Base-by-base conservation (phyloP, 2,329 filamentous ascomycete species). In the Neofusicoccum sp. region DNA sequence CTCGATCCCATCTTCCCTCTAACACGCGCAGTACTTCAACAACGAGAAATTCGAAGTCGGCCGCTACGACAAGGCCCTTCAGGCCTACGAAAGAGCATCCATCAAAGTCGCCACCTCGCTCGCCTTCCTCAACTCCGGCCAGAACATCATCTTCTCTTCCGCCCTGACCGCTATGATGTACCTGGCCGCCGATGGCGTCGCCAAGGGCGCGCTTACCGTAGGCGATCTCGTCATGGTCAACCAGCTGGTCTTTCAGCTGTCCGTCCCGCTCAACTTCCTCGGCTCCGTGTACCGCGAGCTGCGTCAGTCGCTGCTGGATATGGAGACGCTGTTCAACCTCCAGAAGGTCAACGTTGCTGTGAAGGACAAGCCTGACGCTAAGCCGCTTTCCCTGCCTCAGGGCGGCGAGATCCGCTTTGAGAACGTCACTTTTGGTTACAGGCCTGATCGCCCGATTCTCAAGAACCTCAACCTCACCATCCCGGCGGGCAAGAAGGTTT, bases 191-290 rank as follows among this genome's bases (percentile, higher is more conserved):
- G 87, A 94, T 71, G 96, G 96, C 39, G 93, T 99, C 1, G 92
- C 92, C 1, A 83, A 81, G 3, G 94, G 94, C 12, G 81, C 83
- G 5, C 79, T 99, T 70, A 97, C 94, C 0, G 93, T 99, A 12
- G 95, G 95, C 64, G 96, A 99, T 74, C 83, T 99, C 36, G 95
- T 99, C 73, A 96, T 99, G 92, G 92, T 99, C 69, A 99, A 99
- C 76, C 95, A 98, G 81, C 88, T 99, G 16, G 93, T 99, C 64
- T 99, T 99, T 79, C 95, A 99, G 78, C 88, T 99, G 5, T 97
- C 93, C 0, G 92, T 99, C 3, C 95, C 95, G 0, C 85, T 99
- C 65, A 99, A 99, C 82, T 99, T 99, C 77, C 83, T 99, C 3
- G 95, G 95, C n/a, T 96, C 93, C 12, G 94, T 99, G 11, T 99